phyloP scores from a whole-genome alignment of 2,329 filamentous ascomycete genomes.

The Harringtonia aguacate region DNA sequence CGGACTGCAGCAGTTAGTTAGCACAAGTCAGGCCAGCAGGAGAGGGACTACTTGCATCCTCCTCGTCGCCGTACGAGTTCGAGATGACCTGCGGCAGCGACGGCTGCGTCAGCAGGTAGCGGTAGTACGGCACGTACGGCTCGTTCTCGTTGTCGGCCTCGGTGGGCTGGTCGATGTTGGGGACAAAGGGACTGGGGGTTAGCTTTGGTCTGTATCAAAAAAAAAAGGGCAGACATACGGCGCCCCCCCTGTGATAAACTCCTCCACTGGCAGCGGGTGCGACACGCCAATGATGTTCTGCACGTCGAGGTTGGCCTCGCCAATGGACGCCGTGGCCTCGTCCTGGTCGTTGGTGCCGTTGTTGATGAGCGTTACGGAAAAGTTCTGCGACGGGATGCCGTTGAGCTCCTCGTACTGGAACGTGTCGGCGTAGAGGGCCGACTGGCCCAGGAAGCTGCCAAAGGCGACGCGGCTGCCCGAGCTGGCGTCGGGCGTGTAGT shows the following conservation, averaged over 20 bases:
- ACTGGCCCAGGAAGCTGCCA: conserved; percentile 34
- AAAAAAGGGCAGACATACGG: conserved; percentile 20
- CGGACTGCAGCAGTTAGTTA: conserved; percentile 28
- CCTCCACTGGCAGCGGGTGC: conserved; percentile 26
- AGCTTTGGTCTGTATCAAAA: neutral
- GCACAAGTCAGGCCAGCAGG: no score
- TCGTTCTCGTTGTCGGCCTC: conserved; percentile 42
- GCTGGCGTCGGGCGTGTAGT: conserved; percentile 20
- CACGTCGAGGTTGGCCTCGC: conserved; percentile 54
- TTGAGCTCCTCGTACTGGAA: conserved; percentile 41
- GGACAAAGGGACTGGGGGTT: conserved; percentile 17
- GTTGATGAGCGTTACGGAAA: conserved; percentile 44
- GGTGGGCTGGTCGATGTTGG: conserved; percentile 17
- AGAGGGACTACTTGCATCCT: conserved; percentile 27
- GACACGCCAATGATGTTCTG: conserved; percentile 47
- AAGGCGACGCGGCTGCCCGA: conserved; percentile 29
- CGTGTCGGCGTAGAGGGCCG: conserved; percentile 37
- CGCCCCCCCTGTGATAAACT: conserved; percentile 15
- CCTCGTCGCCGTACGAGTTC: conserved; percentile 62
- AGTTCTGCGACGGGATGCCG: conserved; percentile 37
- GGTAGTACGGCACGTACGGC: conserved; percentile 54
- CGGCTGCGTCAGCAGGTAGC: conserved; percentile 44
- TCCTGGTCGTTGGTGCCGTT: conserved; percentile 39
- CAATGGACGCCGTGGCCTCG: conserved; percentile 16
- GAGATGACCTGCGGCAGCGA: conserved; percentile 53